A percentile compares a stretch with the other conserved stretches of the same genome.
phyloP scores from a whole-genome alignment of 495 filamentous ascomycete genomes.

The Penicillium paxilli region DNA sequence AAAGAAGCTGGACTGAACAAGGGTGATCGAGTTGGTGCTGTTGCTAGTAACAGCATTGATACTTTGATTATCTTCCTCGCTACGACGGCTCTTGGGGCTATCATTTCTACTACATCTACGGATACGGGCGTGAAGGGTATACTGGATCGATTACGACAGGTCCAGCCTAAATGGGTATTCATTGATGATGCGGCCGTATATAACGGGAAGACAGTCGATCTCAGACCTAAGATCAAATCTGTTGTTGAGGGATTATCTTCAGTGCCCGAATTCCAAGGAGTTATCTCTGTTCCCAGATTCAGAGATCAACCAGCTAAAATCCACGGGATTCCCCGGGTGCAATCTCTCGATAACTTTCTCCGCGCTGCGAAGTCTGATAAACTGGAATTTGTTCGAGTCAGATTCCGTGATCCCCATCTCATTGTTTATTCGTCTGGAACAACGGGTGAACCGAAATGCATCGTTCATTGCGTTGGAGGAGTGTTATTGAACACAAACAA shows the following conservation, averaged over 20 bases:
- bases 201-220: slow-evolving; percentile 71
- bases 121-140: slow-evolving; percentile 79
- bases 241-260: slow-evolving; percentile 59
- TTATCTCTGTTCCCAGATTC: slow-evolving; percentile 68
- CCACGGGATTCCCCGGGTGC: slow-evolving; percentile 49
- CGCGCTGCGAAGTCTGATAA: slow-evolving; percentile 36
- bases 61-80: slow-evolving; percentile 66
- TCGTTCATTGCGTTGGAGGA: slow-evolving; percentile 57
- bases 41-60: slow-evolving; percentile 70
- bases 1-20: slow-evolving; percentile 57
- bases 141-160: slow-evolving; percentile 68
- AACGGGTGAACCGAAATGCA: slow-evolving; percentile 79
- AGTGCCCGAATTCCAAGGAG: slow-evolving; percentile 59
- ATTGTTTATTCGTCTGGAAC: slow-evolving; percentile 78
- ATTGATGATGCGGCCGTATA: slow-evolving; percentile 76
- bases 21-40: slow-evolving; percentile 75
- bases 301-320: slow-evolving; percentile 55
- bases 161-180: slow-evolving; percentile 70
- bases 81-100: slow-evolving; percentile 60
- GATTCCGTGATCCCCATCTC: slow-evolving; percentile 59
- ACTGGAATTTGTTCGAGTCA: slow-evolving; percentile 56
- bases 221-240: slow-evolving; percentile 68
- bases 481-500: slow-evolving; percentile 44
- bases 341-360: slow-evolving; percentile 56
- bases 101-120: slow-evolving; percentile 70